These are phyloP conservation scores for Immersiella caudata DNA, from an alignment of 495 filamentous ascomycete genomes.

Conservation along the genomic window DNA sequence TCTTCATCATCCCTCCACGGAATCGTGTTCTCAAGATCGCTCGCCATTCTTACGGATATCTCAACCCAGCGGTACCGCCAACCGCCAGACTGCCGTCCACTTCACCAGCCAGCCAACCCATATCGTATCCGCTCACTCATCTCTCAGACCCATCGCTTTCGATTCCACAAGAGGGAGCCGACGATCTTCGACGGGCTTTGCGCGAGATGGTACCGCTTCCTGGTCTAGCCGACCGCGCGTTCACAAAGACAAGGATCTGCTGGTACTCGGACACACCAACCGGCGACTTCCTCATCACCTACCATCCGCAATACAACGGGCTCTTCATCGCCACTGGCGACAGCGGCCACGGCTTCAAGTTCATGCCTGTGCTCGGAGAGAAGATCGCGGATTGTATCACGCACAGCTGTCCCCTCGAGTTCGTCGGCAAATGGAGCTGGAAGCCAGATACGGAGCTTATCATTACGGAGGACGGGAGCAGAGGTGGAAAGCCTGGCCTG, in stretches of 20 bases:
- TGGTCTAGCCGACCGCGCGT: slow-evolving; percentile 62
- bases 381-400: slow-evolving; percentile 71
- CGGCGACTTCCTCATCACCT: slow-evolving; percentile 79
- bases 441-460: slow-evolving; percentile 36
- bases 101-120: slow-evolving; percentile 13
- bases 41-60: slow-evolving; percentile 80
- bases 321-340: slow-evolving; percentile 85
- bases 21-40: slow-evolving; percentile 78
- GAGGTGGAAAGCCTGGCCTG: slow-evolving; percentile 60
- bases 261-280: slow-evolving; percentile 87
- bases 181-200: slow-evolving; percentile 63
- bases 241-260: slow-evolving; percentile 72
- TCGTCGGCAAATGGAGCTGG: slow-evolving; percentile 73
- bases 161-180: slow-evolving; percentile 63
- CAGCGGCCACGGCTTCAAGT: slow-evolving; percentile 87
- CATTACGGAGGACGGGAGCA: slow-evolving; percentile 66
- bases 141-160: slow-evolving; percentile 43
- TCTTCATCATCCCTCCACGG: slow-evolving; percentile 80
- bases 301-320: slow-evolving; percentile 66
- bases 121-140: slow-evolving; percentile 54
- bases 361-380: slow-evolving; percentile 82
- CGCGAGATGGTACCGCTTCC: slow-evolving; percentile 61
- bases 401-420: slow-evolving; percentile 57
- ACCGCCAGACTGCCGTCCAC: slow-evolving; percentile 47
- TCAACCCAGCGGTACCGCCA: slow-evolving; percentile 61